phyloP scores from a whole-genome alignment of 805 yeast species.

The Zygotorulaspora danielsina region DNA sequence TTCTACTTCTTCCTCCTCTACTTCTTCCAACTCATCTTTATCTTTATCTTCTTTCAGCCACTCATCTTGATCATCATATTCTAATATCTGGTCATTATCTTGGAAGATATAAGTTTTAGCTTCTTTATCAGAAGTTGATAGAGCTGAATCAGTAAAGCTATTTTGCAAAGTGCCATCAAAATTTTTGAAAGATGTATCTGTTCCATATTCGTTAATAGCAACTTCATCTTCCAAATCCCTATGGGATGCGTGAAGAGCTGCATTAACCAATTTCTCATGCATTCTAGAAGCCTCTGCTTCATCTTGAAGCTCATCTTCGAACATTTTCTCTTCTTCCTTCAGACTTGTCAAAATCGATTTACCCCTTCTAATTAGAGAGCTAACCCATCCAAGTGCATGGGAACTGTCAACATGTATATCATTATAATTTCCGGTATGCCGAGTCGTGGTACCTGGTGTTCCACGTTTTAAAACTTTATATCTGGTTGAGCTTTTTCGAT shows the following conservation, averaged over 20 bases:
- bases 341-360: slow-evolving; percentile 18
- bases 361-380: slow-evolving; percentile 25
- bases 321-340: slow-evolving; percentile 14
- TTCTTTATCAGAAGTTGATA: slow-evolving; percentile 1
- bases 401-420: slow-evolving; percentile 8
- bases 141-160: slow-evolving; percentile 14
- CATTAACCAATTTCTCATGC: slow-evolving; percentile 9
- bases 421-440: neutral
- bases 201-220: slow-evolving; percentile 13
- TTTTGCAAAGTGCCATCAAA: slow-evolving; percentile 18
- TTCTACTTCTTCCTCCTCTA: slow-evolving; percentile 1
- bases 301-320: slow-evolving; percentile 13
- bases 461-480: neutral
- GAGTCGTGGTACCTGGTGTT: neutral
- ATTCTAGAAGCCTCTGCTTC: slow-evolving; percentile 6
- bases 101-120: neutral
- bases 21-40: too few species aligned
- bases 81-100: too few species aligned
- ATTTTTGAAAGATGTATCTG: slow-evolving; percentile 22
- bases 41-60: too few species aligned
- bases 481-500: neutral
- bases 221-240: slow-evolving; percentile 2
- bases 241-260: slow-evolving; percentile 2
- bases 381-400: slow-evolving; percentile 21
- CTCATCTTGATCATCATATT: too few species aligned